Evolutionary conservation across 306 rosid genomes (phyloP), one percentile per base, ranked within the genome.

Genomic region (Carpinus fangiana): DNA sequence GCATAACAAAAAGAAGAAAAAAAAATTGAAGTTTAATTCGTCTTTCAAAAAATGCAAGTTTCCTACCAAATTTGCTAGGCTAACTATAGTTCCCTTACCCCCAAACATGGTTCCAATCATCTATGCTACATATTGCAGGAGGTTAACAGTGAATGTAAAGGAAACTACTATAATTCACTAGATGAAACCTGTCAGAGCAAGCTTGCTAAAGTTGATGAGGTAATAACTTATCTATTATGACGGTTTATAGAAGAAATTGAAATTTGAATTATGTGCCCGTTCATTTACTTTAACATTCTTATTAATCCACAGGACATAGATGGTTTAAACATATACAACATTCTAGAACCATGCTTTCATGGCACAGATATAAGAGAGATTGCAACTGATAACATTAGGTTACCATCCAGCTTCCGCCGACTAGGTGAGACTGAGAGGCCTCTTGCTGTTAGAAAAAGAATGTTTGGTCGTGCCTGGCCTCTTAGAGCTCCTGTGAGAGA

Each of bases 381-480:
- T 77, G 53, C 41, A 61, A 61, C 87, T 45, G 38, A 82, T 65
- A 78, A 85, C 66, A 80, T 83, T 31, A 82, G 75, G 67, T 54
- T 90, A 77, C 97, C 98, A 1, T 70, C 90, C 51, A 95, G 98
- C 87, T 95, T 92, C 86, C 86, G 77, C 70, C 66, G 56, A 69
- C 83, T 95, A 61, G 98, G 98, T 1, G 89, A 84, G 80, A 92
- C 98, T 11, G 93, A 91, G 61, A 92, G 82, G 81, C 98, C 97
- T 71, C 88, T 88, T 74, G 89, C 90, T 9, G 98, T 95, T 73
- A 93, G 98, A 76, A 92, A 86, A 55, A 90, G 98, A 80, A 92
- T 95, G 88, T 95, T 92, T 21, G 98, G 98, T 62, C 98, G 97
- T 16, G 96, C 98, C 60, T 95, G 98, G 98, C 98, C 98, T 31